These are phyloP conservation scores for Chenopodium suecicum DNA, from an alignment of 148 eudicot genomes.

Conservation along the genomic window DNA sequence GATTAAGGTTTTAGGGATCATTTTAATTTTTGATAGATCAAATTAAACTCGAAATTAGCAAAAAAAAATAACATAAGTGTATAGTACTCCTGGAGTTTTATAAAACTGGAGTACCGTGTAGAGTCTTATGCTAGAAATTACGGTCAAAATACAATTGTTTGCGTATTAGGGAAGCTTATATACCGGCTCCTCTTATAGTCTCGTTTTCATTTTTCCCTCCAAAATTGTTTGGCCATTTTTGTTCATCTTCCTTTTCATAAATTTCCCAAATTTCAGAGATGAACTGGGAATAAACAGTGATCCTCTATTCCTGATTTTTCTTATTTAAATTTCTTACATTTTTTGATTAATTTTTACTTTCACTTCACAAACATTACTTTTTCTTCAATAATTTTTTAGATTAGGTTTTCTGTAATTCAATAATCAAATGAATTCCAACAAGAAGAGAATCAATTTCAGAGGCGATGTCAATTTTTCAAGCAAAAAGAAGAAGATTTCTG, in stretches of 20 bases:
- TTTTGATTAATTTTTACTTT: neutral
- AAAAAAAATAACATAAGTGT: too few species aligned
- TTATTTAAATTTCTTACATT: neutral
- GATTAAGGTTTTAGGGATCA: too few species aligned
- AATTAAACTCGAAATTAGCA: too few species aligned
- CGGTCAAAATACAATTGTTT: too few species aligned
- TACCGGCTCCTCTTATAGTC: too few species aligned
- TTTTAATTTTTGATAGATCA: too few species aligned
- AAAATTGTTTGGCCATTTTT: neutral
- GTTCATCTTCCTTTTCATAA: neutral
- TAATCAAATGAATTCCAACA: conserved; percentile 3
- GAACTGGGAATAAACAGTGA: neutral
- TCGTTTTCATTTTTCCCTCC: neutral
- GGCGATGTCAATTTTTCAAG: neutral
- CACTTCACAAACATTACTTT: neutral
- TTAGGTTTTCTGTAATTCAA: neutral
- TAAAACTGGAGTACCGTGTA: too few species aligned
- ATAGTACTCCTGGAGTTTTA: too few species aligned
- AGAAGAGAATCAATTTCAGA: conserved; percentile 14
- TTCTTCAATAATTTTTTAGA: neutral
- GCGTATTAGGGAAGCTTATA: neutral
- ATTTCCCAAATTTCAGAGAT: neutral
- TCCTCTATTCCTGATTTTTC: neutral
- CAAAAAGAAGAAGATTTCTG: conserved; percentile 16
- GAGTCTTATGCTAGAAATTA: too few species aligned